Evolutionary conservation across 108 stramenopile species (phyloP).

Genomic region (Nitzschia palea): DNA sequence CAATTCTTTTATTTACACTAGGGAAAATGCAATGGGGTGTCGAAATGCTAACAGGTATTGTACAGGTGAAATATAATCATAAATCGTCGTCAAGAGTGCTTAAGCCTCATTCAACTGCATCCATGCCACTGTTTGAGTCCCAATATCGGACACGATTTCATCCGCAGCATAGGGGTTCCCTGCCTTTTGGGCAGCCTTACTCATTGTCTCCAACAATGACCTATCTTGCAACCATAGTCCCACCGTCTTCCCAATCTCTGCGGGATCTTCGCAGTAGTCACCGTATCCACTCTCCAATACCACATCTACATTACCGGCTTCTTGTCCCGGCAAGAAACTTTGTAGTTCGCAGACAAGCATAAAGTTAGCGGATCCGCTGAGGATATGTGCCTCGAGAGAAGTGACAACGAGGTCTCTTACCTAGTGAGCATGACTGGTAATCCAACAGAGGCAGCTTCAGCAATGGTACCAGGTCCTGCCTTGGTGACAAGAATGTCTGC

Average conservation of each 20-base stretch:
- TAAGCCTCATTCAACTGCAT: conserved; percentile 49
- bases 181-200: conserved; percentile 47
- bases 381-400: not conserved
- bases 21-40: too few species aligned
- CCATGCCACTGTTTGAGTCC: conserved; percentile 58
- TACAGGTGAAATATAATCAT: not conserved
- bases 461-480: conserved; percentile 98
- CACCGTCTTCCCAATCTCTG: conserved; percentile 52
- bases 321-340: conserved; percentile 83
- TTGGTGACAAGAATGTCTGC: conserved; percentile 92
- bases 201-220: conserved; percentile 51
- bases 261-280: conserved; percentile 57
- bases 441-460: conserved; percentile 91
- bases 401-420: conserved; percentile 19
- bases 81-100: not conserved
- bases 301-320: conserved; percentile 86
- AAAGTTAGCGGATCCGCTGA: not conserved
- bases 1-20: too few species aligned
- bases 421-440: conserved; percentile 92
- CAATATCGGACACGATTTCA: conserved; percentile 80
- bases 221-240: conserved; percentile 68
- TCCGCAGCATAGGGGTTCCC: conserved; percentile 80
- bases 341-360: not conserved
- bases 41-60: not conserved
- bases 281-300: conserved; percentile 77